Conservation (phyloP, 805 yeast genomes). For the Zygosaccharomyces pseudorouxii region DNA sequence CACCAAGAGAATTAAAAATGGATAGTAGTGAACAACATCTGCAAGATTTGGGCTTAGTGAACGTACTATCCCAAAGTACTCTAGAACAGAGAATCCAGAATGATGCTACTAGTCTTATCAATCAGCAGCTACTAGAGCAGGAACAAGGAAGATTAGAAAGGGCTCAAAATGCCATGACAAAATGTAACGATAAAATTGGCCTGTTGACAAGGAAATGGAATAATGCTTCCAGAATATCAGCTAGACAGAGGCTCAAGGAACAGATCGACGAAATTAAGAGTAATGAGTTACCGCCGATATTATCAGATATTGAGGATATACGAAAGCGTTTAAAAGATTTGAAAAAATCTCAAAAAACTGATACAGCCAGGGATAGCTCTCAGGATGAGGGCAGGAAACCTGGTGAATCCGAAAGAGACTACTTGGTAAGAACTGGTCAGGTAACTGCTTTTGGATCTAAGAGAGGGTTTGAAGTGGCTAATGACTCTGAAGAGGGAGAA, state of each 20-base stretch:
- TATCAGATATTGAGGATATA: slow-evolving; percentile 62
- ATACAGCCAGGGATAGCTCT: slow-evolving; percentile 6
- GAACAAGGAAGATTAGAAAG: slow-evolving; percentile 75
- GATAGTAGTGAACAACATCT: slow-evolving; percentile 6
- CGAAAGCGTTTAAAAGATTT: slow-evolving; percentile 41
- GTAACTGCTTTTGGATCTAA: slow-evolving; percentile 87
- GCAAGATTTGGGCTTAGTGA: slow-evolving; percentile 42
- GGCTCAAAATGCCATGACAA: slow-evolving; percentile 46
- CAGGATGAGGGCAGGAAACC: slow-evolving; percentile 40
- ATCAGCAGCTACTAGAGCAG: slow-evolving; percentile 59
- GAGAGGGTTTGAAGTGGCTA: slow-evolving; percentile 44
- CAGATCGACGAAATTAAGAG: slow-evolving; percentile 51
- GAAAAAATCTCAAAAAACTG: slow-evolving; percentile 15
- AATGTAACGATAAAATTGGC: slow-evolving; percentile 41
- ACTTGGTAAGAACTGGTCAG: slow-evolving; percentile 80
- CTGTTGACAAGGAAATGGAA: slow-evolving; percentile 45
- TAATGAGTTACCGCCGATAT: slow-evolving; percentile 49
- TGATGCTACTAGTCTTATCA: slow-evolving; percentile 60
- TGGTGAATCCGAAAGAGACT: slow-evolving; percentile 78
- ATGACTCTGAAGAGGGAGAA: slow-evolving; percentile 32
- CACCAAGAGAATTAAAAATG: slow-evolving; percentile 1
- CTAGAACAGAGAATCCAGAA: slow-evolving; percentile 70
- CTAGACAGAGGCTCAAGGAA: slow-evolving; percentile 47
- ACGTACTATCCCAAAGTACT: slow-evolving; percentile 70
- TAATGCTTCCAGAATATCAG: slow-evolving; percentile 62